These are phyloP conservation scores for Cystofilobasidium capitatum DNA, from an alignment of 768 basidiomycete genomes.

Conservation along the genomic window DNA sequence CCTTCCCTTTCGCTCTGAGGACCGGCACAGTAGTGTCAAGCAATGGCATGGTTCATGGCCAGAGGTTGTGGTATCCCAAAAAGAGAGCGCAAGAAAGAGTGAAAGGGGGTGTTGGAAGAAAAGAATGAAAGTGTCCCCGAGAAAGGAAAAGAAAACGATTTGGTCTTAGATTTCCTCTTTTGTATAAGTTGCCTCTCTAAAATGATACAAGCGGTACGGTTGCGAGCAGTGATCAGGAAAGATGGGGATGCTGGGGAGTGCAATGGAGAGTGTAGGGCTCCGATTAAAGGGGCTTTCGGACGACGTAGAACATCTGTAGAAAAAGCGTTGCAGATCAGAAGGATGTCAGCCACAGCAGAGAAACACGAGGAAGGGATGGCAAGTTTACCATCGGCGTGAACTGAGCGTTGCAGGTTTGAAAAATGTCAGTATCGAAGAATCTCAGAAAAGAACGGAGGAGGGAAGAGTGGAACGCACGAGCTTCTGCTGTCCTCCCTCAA, in stretches of 20 bases:
- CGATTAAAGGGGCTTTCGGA: conserved; percentile 22
- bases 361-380: not conserved
- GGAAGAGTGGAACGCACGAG: conserved; percentile 13
- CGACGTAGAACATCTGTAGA: conserved; percentile 17
- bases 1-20: too few relatives aligned
- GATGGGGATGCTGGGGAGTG: not conserved
- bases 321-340: too few relatives aligned
- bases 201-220: not conserved
- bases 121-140: too few relatives aligned
- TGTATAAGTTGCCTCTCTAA: not conserved
- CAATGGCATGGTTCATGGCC: too few relatives aligned
- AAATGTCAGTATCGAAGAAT: not conserved
- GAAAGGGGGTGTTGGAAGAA: too few relatives aligned
- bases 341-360: not conserved
- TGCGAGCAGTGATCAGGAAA: not conserved
- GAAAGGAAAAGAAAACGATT: too few relatives aligned
- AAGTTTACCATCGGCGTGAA: conserved; percentile 22
- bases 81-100: too few relatives aligned
- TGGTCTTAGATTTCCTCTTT: not conserved
- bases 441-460: not conserved
- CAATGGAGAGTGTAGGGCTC: not conserved
- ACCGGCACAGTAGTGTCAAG: too few relatives aligned
- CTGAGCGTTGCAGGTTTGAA: too few relatives aligned
- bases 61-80: too few relatives aligned
- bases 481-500: conserved; percentile 77